These are phyloP conservation scores for Cucumis cinereus DNA, from an alignment of 306 rosid genomes.

Conservation along the genomic window DNA sequence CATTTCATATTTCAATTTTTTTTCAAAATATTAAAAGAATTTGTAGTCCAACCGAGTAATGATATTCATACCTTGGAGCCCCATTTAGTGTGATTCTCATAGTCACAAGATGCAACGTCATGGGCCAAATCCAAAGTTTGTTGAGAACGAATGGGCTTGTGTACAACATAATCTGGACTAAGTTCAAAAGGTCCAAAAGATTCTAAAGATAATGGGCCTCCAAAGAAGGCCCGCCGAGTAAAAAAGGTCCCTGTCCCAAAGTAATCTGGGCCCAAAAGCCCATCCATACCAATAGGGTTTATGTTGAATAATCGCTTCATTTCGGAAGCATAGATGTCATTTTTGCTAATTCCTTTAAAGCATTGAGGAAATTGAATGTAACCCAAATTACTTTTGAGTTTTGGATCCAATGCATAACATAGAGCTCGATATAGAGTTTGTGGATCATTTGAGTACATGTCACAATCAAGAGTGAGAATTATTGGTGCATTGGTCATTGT, in stretches of 20 bases:
- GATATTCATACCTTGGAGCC: constrained; percentile 10
- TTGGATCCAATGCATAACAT: constrained; percentile 15
- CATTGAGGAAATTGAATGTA: constrained; percentile 28
- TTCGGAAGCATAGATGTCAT: constrained; percentile 1
- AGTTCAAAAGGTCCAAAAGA: constrained; percentile 2
- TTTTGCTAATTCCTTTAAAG: background rate
- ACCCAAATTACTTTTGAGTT: constrained; percentile 2
- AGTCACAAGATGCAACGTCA: constrained; percentile 12
- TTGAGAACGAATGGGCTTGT: constrained; percentile 13
- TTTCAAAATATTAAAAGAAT: too few species aligned
- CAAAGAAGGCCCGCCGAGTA: constrained; percentile 15
- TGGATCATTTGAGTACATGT: constrained; percentile 28
- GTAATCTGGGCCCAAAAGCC: constrained; percentile 14
- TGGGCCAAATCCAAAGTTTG: constrained; percentile 14
- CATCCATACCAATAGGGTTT: constrained; percentile 12
- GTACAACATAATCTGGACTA: constrained; percentile 4
- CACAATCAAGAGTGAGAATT: constrained; percentile 19
- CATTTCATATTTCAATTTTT: background rate
- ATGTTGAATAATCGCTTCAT: background rate
- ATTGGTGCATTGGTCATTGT: constrained; percentile 29
- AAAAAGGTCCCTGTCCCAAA: constrained; percentile 15
- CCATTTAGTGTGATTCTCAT: constrained; percentile 20
- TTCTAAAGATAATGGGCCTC: constrained; percentile 13
- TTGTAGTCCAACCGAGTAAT: too few species aligned
- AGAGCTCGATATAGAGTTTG: constrained; percentile 13